Percentiles rank a stretch among this genome's conserved stretches.
Evolutionary conservation across 2,329 filamentous ascomycete species (phyloP).

Genomic region (Mycosphaerelloides madeirae): DNA sequence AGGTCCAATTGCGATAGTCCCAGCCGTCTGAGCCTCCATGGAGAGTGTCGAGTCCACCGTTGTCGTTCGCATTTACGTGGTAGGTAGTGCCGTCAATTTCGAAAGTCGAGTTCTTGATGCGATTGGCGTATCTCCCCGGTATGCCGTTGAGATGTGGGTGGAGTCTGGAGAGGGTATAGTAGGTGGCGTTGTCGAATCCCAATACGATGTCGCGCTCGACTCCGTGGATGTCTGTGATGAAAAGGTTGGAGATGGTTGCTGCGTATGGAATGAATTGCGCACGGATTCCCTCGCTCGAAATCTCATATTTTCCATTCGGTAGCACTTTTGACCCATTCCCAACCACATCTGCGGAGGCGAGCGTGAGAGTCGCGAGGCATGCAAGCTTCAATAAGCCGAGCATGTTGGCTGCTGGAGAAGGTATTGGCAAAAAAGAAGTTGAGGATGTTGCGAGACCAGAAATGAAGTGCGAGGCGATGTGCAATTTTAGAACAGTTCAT

Average conservation of each 20-base stretch:
- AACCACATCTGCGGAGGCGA: constrained; percentile 4
- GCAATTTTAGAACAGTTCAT: too few relatives aligned
- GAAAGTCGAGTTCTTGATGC: constrained; percentile 67
- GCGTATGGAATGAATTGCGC: constrained; percentile 70
- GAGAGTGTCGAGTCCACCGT: constrained; percentile 46
- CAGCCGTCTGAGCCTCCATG: constrained; percentile 47
- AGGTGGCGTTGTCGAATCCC: constrained; percentile 70
- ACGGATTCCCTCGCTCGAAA: constrained; percentile 61
- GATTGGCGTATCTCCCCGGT: constrained; percentile 71
- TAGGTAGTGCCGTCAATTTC: constrained; percentile 44
- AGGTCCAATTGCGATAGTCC: constrained; percentile 69
- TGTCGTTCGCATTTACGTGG: constrained; percentile 47
- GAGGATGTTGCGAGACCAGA: too few relatives aligned
- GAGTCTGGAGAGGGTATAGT: constrained; percentile 60
- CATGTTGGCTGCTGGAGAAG: too few relatives aligned
- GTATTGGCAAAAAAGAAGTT: too few relatives aligned
- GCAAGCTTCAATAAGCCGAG: too few relatives aligned
- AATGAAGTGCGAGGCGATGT: too few relatives aligned
- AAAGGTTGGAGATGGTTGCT: constrained; percentile 66
- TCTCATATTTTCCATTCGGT: constrained; percentile 61
- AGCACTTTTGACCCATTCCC: constrained; percentile 23
- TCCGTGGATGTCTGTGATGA: constrained; percentile 65
- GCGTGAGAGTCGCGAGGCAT: background rate
- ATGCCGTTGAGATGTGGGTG: constrained; percentile 71
- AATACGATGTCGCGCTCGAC: constrained; percentile 65